Percentiles rank a stretch among this genome's conserved stretches.
These are phyloP conservation scores for Hypoxylon sp. DNA, from an alignment of 2,329 filamentous ascomycete genomes.

Conservation along the genomic window DNA sequence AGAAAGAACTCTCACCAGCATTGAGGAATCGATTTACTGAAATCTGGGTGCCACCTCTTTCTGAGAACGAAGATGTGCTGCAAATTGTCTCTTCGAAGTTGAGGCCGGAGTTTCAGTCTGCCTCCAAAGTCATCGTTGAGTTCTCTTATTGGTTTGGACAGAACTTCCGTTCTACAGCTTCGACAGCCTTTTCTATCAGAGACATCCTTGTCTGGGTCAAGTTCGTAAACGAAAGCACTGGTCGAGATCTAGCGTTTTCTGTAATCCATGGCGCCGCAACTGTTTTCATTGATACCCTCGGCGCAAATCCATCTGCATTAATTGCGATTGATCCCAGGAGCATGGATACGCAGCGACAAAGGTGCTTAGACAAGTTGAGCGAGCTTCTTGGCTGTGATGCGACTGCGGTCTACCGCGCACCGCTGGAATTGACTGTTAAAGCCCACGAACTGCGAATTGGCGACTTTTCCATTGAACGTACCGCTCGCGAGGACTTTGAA, in stretches of 20 bases:
- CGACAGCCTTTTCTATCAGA: conserved; percentile 87
- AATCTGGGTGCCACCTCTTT: conserved; percentile 95
- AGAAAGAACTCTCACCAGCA: conserved; percentile 95
- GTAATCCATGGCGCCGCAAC: conserved; percentile 90
- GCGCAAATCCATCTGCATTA: conserved; percentile 92
- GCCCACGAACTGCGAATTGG: conserved; percentile 76
- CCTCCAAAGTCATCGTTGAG: conserved; percentile 79
- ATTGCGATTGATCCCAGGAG: conserved; percentile 79
- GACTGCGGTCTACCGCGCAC: conserved; percentile 73
- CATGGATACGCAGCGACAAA: conserved; percentile 77
- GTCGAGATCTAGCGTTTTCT: conserved; percentile 61
- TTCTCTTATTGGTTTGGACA: conserved; percentile 96
- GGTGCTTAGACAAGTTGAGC: conserved; percentile 81
- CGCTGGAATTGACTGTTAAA: conserved; percentile 70
- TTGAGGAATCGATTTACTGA: conserved; percentile 97
- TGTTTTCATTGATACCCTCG: conserved; percentile 95
- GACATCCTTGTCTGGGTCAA: conserved; percentile 94
- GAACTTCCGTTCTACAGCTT: conserved; percentile 81
- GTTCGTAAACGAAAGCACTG: conserved; percentile 82
- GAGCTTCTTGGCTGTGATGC: conserved; percentile 76
- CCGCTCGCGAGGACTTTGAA: conserved; percentile 64
- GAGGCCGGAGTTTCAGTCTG: conserved; percentile 64
- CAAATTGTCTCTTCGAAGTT: conserved; percentile 89
- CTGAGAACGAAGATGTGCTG: conserved; percentile 85
- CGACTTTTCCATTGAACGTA: conserved; percentile 76